Evolutionary conservation across 192 early-diverging fungal species (phyloP).

Genomic region (Coemansia sp.): DNA sequence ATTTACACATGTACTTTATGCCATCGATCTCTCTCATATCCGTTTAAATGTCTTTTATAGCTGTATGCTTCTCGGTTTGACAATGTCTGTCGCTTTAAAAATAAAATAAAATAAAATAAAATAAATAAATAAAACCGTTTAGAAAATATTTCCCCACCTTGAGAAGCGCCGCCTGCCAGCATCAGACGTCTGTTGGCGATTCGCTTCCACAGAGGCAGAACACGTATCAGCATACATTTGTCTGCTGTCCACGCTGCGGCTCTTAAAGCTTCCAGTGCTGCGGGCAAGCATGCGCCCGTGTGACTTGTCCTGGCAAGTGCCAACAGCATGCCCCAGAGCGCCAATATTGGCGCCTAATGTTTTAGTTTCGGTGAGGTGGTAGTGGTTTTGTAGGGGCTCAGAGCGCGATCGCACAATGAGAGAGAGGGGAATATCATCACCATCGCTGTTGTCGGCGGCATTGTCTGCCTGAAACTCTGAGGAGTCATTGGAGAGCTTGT

Average conservation of each 20-base stretch:
- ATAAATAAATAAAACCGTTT: not conserved
- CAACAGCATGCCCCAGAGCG: not conserved
- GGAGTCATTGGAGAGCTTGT: not conserved
- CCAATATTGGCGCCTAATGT: not conserved
- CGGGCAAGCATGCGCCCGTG: slow-evolving; percentile 3
- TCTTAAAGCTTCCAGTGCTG: not conserved
- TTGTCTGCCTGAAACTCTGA: not conserved
- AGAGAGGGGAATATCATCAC: slow-evolving; percentile 44
- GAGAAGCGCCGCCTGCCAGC: slow-evolving; percentile 20
- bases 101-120: too few relatives aligned
- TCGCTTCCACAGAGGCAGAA: slow-evolving; percentile 26
- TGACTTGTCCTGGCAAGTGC: not conserved
- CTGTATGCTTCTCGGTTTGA: not conserved
- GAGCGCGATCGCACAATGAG: slow-evolving; percentile 39
- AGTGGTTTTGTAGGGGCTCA: slow-evolving; percentile 21
- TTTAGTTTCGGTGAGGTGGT: slow-evolving; percentile 11
- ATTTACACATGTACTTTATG: not conserved
- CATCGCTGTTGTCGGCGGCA: slow-evolving; percentile 25
- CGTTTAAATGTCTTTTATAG: not conserved
- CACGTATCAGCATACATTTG: slow-evolving; percentile 4
- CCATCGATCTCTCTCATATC: not conserved
- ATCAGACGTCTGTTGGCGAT: slow-evolving; percentile 1
- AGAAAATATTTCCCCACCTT: slow-evolving; percentile 32
- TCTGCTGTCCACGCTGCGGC: slow-evolving; percentile 5
- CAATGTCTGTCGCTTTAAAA: not conserved